These are phyloP conservation scores for Mesotaenium endlicherianum DNA, from an alignment of 139 green algal genomes.

Conservation along the genomic window DNA sequence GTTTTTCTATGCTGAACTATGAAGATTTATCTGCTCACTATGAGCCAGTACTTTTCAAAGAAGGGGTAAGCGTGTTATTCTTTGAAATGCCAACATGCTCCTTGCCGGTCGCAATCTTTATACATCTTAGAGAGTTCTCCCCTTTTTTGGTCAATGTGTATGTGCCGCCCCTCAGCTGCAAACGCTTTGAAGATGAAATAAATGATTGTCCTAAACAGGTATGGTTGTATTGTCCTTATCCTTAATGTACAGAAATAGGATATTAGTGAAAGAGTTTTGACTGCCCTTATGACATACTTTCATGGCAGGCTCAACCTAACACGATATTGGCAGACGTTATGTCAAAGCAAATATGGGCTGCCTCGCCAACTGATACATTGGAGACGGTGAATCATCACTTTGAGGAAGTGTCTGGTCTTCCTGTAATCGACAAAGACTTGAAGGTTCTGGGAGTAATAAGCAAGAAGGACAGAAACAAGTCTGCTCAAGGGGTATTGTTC, in stretches of 20 bases:
- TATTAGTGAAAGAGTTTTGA: neutral
- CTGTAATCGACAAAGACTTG: slow-evolving; percentile 27
- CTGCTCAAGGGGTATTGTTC: neutral
- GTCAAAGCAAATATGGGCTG: neutral
- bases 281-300: neutral
- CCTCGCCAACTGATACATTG: neutral
- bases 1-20: slow-evolving; percentile 43
- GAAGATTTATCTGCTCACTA: slow-evolving; percentile 34
- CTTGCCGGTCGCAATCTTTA: neutral
- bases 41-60: slow-evolving; percentile 25
- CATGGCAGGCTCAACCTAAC: neutral
- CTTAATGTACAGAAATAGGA: neutral
- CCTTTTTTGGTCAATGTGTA: neutral
- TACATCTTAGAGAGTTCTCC: neutral
- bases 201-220: too few relatives aligned
- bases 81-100: neutral
- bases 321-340: slow-evolving; percentile 33
- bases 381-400: slow-evolving; percentile 29
- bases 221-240: neutral
- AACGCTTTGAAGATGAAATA: too few relatives aligned
- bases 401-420: slow-evolving; percentile 25
- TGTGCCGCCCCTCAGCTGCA: neutral
- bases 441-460: slow-evolving; percentile 32
- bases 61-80: slow-evolving; percentile 18
- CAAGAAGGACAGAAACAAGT: slow-evolving; percentile 25